Base-by-base conservation (phyloP, 768 basidiomycete genomes). In the Pholiota microspora region DNA sequence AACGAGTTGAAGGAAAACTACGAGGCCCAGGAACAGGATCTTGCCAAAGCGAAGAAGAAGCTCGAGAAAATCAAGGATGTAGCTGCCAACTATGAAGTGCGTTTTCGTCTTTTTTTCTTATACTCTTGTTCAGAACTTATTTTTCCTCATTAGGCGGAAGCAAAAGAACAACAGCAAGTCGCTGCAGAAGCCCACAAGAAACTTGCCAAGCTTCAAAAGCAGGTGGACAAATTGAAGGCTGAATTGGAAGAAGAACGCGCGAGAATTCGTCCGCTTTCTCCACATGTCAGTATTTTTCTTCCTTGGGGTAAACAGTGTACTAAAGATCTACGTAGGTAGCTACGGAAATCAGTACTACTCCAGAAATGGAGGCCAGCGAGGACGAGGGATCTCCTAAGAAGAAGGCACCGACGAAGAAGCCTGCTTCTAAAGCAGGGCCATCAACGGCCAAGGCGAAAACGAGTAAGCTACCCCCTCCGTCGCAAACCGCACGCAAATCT, bases 31-130 rank as follows among this genome's bases (percentile, higher is more conserved):
- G 66, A 67, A 29, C 74, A 71, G 49, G 71, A 75, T 27, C 46
- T 62, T 29, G 61, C 72, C 34, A 69, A 67, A 46, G 66, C 68
- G 7, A 52, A 76, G 12, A 73, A 77, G 49, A 83, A 79, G 51
- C 62, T 73, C 10, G 73, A 73, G 10, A 80, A 74, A 60, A 60
- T 73, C 52, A 82, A 77, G 57, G 59, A 61, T n/a, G 68, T 63
- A 38, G 66, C 73, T 23, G 66, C 69, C 10, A 69, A 74, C 45
- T 82, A 79, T 72, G 68, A 78, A 77, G 83, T 84, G 61, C 16
- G 61, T 45, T 24, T 16, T 4, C 32, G 2, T 24, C 34, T 54
- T 10, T 21, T 52, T 16, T 57, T 53, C 12, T 5, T 8, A 18
- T 38, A 31, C 10, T 16, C 46, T n/a, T 27, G 45, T 2, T 47